These are phyloP conservation scores for Leptographium lundbergii DNA, from an alignment of 2,329 filamentous ascomycete genomes.

Conservation along the genomic window DNA sequence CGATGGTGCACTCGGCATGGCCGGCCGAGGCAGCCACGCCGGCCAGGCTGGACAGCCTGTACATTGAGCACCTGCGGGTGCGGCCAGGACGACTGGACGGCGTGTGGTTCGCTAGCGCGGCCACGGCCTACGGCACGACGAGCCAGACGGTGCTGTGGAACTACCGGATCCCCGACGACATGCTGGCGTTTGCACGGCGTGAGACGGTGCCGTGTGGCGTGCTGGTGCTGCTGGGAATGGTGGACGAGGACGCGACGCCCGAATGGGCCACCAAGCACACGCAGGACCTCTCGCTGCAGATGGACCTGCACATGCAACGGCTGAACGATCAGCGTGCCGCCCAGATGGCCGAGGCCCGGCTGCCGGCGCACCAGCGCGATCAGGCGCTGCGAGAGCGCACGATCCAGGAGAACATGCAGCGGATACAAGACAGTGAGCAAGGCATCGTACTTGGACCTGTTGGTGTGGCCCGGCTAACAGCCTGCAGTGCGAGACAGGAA, in stretches of 20 bases:
- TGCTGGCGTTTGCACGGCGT: constrained; percentile 36
- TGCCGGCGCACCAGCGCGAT: constrained; percentile 29
- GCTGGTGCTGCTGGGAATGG: constrained; percentile 39
- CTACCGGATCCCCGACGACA: constrained; percentile 41
- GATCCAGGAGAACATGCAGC: constrained; percentile 28
- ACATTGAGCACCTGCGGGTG: constrained; percentile 34
- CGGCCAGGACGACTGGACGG: constrained; percentile 22
- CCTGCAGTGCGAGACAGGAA: constrained; percentile 27
- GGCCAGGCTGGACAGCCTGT: constrained; percentile 24
- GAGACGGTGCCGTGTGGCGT: constrained; percentile 46
- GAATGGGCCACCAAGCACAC: constrained; percentile 35
- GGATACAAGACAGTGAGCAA: constrained; percentile 34
- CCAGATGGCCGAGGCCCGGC: constrained; percentile 28
- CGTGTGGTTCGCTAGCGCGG: constrained; percentile 43
- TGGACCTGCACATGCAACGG: constrained; percentile 24
- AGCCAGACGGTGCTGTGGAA: constrained; percentile 47
- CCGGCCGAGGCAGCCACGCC: neutral
- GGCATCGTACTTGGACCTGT: too few species aligned
- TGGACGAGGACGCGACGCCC: constrained; percentile 38
- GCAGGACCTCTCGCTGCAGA: constrained; percentile 22
- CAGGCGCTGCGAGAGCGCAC: constrained; percentile 27
- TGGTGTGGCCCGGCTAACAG: neutral
- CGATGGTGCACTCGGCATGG: constrained; percentile 26
- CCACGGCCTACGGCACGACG: constrained; percentile 41
- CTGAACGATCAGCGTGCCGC: constrained; percentile 27